Evolutionary conservation across 2,329 filamentous ascomycete genomes (phyloP), one percentile per base, ranked within the genome.

Genomic region (Huntiella bhutanensis): DNA sequence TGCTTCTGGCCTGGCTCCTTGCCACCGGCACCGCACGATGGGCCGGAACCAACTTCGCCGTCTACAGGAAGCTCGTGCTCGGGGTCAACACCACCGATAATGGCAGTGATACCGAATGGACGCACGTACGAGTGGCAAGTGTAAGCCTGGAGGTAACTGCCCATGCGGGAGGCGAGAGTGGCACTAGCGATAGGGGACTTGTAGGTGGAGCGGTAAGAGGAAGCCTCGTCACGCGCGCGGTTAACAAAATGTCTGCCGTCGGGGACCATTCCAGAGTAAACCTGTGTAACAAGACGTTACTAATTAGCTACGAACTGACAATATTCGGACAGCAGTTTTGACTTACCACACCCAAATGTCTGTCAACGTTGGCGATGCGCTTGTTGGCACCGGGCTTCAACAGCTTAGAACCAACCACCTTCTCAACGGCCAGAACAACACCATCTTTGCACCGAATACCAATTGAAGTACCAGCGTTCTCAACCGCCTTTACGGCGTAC

Each of bases 391-490:
- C 82, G 19, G 85, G 76, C 69, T 96, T 96, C 58, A 95, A 73
- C 55, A 98, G 77, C 70, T 95, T 96, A 64, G 87, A 95, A 53
- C 80, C 76, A 63, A 96, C 77, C 59, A 96, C 80, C 73, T 98
- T 98, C 71, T 98, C 91, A 51, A 94, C 80, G 37, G 91, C 91
- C 54, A 98, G 74, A 52, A 98, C 86, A 45, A 98, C 83, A 53
- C 91, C 91, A 63, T 96, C 86, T 68, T 93, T 94, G 74, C 86
- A 94, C 62, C 86, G 76, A 64, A 98, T 94, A 56, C 91, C 91
- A 63, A 98, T 77, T 46, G 87, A 86, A 47, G 91, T 98, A 59
- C 91, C 88, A 54, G 88, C 91, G 59, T 92, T 96, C 69, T 98
- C 91, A 53, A 98, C 91, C 48, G 91, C 91, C 72, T 98, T 98